These are phyloP conservation scores for Grosmannia serpens DNA, from an alignment of 2,329 filamentous ascomycete species.

Conservation along the genomic window DNA sequence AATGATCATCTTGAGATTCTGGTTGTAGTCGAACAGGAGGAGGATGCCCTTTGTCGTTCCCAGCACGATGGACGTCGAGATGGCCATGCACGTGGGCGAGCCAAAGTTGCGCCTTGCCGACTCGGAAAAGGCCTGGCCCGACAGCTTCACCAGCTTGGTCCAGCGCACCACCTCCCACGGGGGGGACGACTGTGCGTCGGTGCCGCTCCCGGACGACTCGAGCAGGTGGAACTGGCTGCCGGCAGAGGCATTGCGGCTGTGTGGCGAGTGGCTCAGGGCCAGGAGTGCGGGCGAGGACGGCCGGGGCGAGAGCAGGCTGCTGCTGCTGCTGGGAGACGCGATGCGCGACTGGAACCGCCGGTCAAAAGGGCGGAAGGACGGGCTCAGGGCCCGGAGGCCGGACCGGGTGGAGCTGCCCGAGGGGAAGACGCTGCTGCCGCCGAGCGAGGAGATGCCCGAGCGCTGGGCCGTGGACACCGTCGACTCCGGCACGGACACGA, in stretches of 20 bases:
- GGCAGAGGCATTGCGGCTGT: constrained; percentile 71
- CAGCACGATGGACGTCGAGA: constrained; percentile 78
- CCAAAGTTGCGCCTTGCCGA: constrained; percentile 87
- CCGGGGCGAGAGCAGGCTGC: constrained; percentile 46
- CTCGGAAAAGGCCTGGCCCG: constrained; percentile 84
- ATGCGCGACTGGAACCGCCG: constrained; percentile 86
- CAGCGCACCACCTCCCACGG: constrained; percentile 97
- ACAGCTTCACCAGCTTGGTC: constrained; percentile 86
- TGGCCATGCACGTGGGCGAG: constrained; percentile 74
- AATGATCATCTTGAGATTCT: constrained; percentile 87
- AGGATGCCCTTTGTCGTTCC: constrained; percentile 93
- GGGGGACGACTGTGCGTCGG: constrained; percentile 34
- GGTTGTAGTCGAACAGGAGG: constrained; percentile 93
- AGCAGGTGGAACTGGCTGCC: constrained; percentile 44
- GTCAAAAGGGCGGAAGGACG: constrained; percentile 86
- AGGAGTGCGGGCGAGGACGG: constrained; percentile 63
- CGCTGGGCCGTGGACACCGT: constrained; percentile 66
- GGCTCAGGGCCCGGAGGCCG: constrained; percentile 57
- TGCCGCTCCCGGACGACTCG: constrained; percentile 28
- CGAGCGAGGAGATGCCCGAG: constrained; percentile 46
- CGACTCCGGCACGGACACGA: constrained; percentile 65
- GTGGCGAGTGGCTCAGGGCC: constrained; percentile 33
- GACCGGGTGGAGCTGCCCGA: constrained; percentile 54
- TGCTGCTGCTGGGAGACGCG: constrained; percentile 36
- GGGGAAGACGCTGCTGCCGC: constrained; percentile 55